Percentiles rank a stretch among this genome's conserved stretches.
phyloP scores from a whole-genome alignment of 1,284 basidiomycete species.

The Sporisorium sorghi region DNA sequence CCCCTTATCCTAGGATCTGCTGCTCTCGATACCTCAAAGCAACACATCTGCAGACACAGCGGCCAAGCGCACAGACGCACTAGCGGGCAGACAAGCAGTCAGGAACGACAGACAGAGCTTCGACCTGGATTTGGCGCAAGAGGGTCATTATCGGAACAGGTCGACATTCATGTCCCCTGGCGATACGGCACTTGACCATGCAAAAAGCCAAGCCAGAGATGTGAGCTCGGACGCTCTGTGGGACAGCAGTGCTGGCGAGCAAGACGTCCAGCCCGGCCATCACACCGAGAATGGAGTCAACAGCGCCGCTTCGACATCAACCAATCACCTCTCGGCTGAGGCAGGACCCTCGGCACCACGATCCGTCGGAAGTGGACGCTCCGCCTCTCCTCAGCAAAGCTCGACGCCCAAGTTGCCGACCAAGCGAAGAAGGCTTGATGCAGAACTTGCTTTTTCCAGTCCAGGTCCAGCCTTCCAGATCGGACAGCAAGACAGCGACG shows the following conservation, averaged over 20 bases:
- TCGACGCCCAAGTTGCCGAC: constrained; percentile 26
- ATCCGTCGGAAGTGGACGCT: constrained; percentile 15
- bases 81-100: not conserved
- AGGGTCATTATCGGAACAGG: constrained; percentile 13
- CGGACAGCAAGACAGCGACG: constrained; percentile 14
- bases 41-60: not conserved
- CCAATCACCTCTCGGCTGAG: constrained; percentile 8
- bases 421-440: constrained; percentile 57
- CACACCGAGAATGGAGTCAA: constrained; percentile 14
- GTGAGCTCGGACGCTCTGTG: constrained; percentile 25
- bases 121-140: constrained; percentile 7
- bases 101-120: constrained; percentile 8
- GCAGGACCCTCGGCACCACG: constrained; percentile 26
- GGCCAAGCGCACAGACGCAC: not conserved
- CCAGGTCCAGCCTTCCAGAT: constrained; percentile 62
- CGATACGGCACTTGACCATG: constrained; percentile 28
- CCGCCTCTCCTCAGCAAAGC: constrained; percentile 20
- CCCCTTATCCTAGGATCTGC: not conserved
- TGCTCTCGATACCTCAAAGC: not conserved
- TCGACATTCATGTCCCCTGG: constrained; percentile 39
- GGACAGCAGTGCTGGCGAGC: constrained; percentile 1
- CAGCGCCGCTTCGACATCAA: not conserved
- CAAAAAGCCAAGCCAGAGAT: constrained; percentile 29
- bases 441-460: constrained; percentile 62
- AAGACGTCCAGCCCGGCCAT: not conserved